Evolutionary conservation across 805 yeast species (phyloP), one percentile per base, ranked within the genome.

Genomic region (Saturnispora mendoncae): DNA sequence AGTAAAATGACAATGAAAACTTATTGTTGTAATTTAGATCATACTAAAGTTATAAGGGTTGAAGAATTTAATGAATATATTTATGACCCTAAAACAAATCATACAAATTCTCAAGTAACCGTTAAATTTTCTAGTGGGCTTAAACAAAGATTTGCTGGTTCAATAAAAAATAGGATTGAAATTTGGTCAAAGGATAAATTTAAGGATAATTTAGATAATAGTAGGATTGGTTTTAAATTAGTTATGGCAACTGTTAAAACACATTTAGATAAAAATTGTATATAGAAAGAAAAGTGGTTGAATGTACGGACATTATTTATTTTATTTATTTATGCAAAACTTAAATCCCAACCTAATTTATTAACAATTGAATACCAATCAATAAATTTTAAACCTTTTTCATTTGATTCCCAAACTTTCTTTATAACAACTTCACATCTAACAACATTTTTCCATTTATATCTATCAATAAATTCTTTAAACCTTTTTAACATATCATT

Each of bases 1-100:
- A 51, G 56, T 8, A 54, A 58, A 4, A 61, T 68, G 45, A 65
- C 66, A 7, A 67, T 88, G 72, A 53, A 65, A 43, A 74, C 94
- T 2, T 87, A 84, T 64, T 79, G 85, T 13, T 71, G 86, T 46
- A 88, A 88, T 57, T 61, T 88, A 36, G 97, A 90, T 56, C 96
- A 90, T 57, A 76, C 83, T 1, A 71, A 72, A 48, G 74, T 88
- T 39, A 72, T 88, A 46, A 69, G 80, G 48, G 81, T 88, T 14
- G 94, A 85, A 55, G 97, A 88, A 55, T 74, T 64, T 51, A 74
- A 86, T 18, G 67, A 64, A 2, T 88, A 82, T 57, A 47, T 61
- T 12, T 65, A 57, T 38, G 61, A 65, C 32, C 14, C 26, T 13
- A 26, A 20, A 1, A 30, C 39, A 2, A 45, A 48, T 20, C 50